Percentiles rank a stretch among this genome's conserved stretches.
phyloP scores from a whole-genome alignment of 345 rosid species.

The Erucastrum elatum region DNA sequence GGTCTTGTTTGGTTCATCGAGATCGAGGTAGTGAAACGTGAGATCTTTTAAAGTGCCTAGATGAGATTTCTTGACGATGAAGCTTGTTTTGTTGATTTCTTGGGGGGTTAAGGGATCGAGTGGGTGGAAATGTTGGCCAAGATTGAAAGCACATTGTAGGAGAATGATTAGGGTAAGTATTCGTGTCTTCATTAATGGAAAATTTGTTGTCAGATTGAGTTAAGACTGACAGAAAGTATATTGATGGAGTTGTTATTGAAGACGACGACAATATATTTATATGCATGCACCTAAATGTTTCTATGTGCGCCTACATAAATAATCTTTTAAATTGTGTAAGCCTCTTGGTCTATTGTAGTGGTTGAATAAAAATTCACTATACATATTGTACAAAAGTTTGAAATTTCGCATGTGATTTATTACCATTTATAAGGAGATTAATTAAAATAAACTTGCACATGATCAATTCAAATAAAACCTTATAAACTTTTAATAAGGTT shows the following conservation, averaged over 20 bases:
- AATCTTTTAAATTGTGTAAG: neutral
- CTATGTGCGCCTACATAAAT: neutral
- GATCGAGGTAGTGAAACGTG: slow-evolving; percentile 64
- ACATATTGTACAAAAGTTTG: neutral
- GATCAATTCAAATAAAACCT: neutral
- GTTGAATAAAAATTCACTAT: neutral
- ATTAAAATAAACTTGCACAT: neutral
- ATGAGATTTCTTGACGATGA: slow-evolving; percentile 46
- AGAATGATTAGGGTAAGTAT: slow-evolving; percentile 38
- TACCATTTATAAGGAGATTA: neutral
- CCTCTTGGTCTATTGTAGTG: neutral
- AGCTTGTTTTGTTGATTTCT: slow-evolving; percentile 56
- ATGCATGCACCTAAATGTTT: slow-evolving; percentile 13
- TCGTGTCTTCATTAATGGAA: slow-evolving; percentile 41
- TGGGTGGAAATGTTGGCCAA: slow-evolving; percentile 53
- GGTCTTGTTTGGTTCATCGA: slow-evolving; percentile 72
- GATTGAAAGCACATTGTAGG: slow-evolving; percentile 32
- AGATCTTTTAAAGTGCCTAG: slow-evolving; percentile 46
- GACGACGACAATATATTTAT: slow-evolving; percentile 18
- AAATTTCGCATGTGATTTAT: neutral
- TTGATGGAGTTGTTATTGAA: slow-evolving; percentile 19
- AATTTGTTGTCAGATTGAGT: slow-evolving; percentile 11
- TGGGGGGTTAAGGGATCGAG: slow-evolving; percentile 60
- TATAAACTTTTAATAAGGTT: too few species aligned
- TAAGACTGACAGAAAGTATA: neutral